phyloP scores from a whole-genome alignment of 148 eudicot genomes.

The Simmondsia chinensis region DNA sequence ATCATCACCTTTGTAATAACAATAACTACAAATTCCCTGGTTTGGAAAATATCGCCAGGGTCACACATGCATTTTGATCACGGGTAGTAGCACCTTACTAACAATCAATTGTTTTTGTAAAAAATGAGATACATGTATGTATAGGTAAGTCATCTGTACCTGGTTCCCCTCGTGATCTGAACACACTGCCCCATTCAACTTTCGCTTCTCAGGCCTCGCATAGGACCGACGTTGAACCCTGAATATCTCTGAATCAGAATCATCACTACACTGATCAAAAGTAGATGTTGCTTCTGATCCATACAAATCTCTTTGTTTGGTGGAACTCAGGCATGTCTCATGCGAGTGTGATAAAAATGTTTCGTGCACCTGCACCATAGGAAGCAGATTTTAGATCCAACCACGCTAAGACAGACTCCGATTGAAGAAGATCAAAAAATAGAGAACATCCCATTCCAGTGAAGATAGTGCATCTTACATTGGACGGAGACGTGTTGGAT shows the following conservation, averaged over 20 bases:
- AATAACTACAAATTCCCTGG: too few species aligned
- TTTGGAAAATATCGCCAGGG: too few species aligned
- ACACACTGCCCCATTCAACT: slow-evolving; percentile 15
- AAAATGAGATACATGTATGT: neutral
- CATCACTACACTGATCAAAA: slow-evolving; percentile 48
- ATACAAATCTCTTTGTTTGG: slow-evolving; percentile 15
- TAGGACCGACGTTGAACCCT: slow-evolving; percentile 82
- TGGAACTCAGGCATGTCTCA: slow-evolving; percentile 22
- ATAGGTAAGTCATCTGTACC: slow-evolving; percentile 23
- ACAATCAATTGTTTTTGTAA: too few species aligned
- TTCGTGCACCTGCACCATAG: too few species aligned
- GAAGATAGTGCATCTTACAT: slow-evolving; percentile 29
- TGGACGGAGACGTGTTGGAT: too few species aligned
- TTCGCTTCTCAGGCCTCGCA: slow-evolving; percentile 32
- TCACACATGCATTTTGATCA: too few species aligned
- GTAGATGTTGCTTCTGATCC: slow-evolving; percentile 18
- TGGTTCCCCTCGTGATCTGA: slow-evolving; percentile 23
- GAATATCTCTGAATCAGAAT: slow-evolving; percentile 85
- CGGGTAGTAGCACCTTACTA: too few species aligned
- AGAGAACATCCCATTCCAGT: neutral
- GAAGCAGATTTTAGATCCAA: too few species aligned
- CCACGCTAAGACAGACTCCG: too few species aligned
- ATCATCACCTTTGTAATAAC: too few species aligned
- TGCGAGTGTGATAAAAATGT: too few species aligned
- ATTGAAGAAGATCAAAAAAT: neutral